Evolutionary conservation across 2,329 filamentous ascomycete genomes (phyloP), one percentile per base, ranked within the genome.

Genomic region (Trichocomaceae sp.): DNA sequence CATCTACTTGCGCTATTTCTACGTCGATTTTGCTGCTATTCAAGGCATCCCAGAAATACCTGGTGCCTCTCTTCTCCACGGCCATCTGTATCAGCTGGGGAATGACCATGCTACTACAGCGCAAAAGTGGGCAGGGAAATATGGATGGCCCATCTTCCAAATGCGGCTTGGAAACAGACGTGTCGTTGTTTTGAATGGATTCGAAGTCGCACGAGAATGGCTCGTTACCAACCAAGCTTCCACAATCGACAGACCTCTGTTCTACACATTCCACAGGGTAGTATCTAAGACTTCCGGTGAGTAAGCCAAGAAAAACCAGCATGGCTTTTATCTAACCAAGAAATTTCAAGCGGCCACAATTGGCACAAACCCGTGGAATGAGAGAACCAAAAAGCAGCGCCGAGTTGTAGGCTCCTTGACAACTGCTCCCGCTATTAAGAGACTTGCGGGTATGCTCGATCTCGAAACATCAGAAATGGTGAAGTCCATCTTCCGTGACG

Each of bases 311-410:
- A 8, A 17, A n/a, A 41, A 15, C 9, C 31, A 15, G 13, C 31
- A 8, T 35, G 31, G 15, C n/a, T 5, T 35, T 35, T 35, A 35
- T 17, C 39, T 42, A 22, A 42, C 22, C 17, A 41, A 41, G 31
- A 15, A 15, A 6, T n/a, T 23, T 9, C n/a, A 57, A 57, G 55
- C 55, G 13, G 55, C 52, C 3, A 57, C 55, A 44, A 57, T 57
- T 39, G 56, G 56, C 5, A 58, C 56, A n/a, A 56, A 45, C 44
- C 56, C 56, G 1, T 58, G 56, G 56, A 49, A 58, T 53, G 56
- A 58, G n/a, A 26, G 53, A 50, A 56, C 53, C 23, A 58, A 58
- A 45, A 56, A 56, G 22, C 56, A 52, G 44, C 44, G 56, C 13
- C 47, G 53, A 29, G 54, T 57, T 29, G 56, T 58, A 13, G 56